Evolutionary conservation across 768 basidiomycete species (phyloP), one percentile per base, ranked within the genome.

Genomic region (Floccularia luteovirens): DNA sequence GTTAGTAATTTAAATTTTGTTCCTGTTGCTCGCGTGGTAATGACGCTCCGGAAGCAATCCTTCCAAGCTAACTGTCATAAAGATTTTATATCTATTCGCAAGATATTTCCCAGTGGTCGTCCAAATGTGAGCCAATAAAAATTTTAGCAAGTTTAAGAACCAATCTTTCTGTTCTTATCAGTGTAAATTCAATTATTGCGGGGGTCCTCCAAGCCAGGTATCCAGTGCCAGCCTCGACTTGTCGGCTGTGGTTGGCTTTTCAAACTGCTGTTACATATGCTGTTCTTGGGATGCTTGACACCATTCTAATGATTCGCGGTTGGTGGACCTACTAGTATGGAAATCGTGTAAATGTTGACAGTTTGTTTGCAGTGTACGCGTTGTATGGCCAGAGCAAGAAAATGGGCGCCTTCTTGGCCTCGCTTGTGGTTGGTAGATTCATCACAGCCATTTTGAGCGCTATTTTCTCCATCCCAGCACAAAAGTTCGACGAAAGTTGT

Each of bases 251-350:
- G 44, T 38, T 48, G 2, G 16, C 33, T 6, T 52, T 47, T 31
- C 51, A 49, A 36, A 41, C 42, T 17, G 3, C 46, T 24, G 27
- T 41, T 14, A 43, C 43, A 19, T 52, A 37, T 31, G 24, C 31
- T n/a, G 31, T 50, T 16, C 28, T 52, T 20, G 44, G 45, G 13
- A 35, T 42, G 5, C 37, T 48, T 11, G 44, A 48, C 22, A 17
- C 46, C 3, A 48, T 48, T 34, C 28, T 48, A n/a, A 48, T 48
- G 47, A 41, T 45, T 16, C 40, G 47, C 40, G 39, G 47, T 46
- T 27, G 24, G 38, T 28, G 13, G n/a, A n/a, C 4, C 7, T 21
- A 11, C 35, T 38, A 13, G 4, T 32, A 10, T 32, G n/a, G n/a
- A n/a, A n/a, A n/a, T 25, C 8, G 2, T 23, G 12, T 13, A 17